Conservation (phyloP, 225 moss, liverwort and hornwort genomes). For the Polytrichum formosum region DNA sequence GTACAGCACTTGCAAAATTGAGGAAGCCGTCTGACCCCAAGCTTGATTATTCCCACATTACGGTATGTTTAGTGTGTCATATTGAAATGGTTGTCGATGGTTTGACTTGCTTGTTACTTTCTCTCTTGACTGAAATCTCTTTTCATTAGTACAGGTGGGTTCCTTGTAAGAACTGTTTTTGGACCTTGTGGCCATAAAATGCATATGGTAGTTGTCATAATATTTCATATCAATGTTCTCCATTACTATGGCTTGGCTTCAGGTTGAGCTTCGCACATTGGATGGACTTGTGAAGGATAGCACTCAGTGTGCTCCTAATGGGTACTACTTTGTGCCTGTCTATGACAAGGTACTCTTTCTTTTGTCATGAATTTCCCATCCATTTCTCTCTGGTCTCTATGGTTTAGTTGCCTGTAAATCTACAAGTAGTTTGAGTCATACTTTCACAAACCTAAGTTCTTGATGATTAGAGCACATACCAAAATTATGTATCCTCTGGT, state of each 20-base stretch:
- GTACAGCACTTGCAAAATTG: constrained; percentile 61
- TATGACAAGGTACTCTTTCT: constrained; percentile 58
- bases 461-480: too few relatives aligned
- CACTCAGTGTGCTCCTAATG: constrained; percentile 90
- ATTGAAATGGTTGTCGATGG: too few relatives aligned
- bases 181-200: too few relatives aligned
- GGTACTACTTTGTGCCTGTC: constrained; percentile 91
- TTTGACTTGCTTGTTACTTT: background rate
- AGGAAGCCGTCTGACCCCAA: constrained; percentile 67
- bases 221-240: too few relatives aligned
- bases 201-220: too few relatives aligned
- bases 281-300: constrained; percentile 85
- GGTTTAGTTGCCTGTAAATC: background rate
- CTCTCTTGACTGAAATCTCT: background rate
- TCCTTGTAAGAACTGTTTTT: too few relatives aligned
- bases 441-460: background rate
- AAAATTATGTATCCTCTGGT: too few relatives aligned
- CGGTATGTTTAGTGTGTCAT: constrained; percentile 28
- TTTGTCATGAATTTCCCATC: background rate
- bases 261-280: constrained; percentile 83
- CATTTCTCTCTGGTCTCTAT: background rate
- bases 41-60: constrained; percentile 80
- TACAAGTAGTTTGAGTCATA: background rate
- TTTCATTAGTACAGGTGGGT: too few relatives aligned
- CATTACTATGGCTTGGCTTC: background rate